Evolutionary conservation across 2,329 filamentous ascomycete species (phyloP), one percentile per base, ranked within the genome.

Genomic region (Penicillium glabrum): DNA sequence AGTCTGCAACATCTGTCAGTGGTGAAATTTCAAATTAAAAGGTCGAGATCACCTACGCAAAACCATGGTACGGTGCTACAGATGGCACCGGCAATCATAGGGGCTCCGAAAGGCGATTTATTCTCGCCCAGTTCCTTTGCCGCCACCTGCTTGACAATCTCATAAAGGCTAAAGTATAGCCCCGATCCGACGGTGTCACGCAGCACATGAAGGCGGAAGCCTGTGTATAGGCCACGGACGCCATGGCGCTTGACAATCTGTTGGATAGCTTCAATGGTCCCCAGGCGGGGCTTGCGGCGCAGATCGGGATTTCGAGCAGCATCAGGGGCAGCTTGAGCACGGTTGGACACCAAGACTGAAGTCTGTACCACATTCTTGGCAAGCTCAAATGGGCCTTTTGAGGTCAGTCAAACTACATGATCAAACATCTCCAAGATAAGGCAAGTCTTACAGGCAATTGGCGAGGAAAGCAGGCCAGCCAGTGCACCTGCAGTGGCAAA

Each of bases 291-390:
- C 48, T 73, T 69, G 55, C 60, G 63, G 23, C 75, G 74, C 46
- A 77, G 59, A 4, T 68, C 68, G 23, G 66, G 67, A 53, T 77
- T 69, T 21, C 64, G 63, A 29, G 67, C 65, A 3, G 71, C 73
- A 51, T 70, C 70, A 0, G 72, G 67, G 8, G 72, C 69, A 7
- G 74, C 75, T 59, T 72, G 70, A 35, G 73, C 68, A 31, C 75
- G 69, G 39, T 77, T 73, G 9, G 76, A 73, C 58, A 80, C 75
- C 46, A 80, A 64, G 33, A 80, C 77, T 1, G 78, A 80, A 9
- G 78, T 79, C 61, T 80, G 78, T 16, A 79, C 76, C 5, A 79
- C 78, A 55, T 80, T 80, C 63, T 80, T 80, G 49, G 78, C 74
- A 33, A 79, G 65, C 67, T 80, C 78, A 51, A 80, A 78, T 1